Conservation (phyloP, 345 rosid genomes). For the Brassica carinata region DNA sequence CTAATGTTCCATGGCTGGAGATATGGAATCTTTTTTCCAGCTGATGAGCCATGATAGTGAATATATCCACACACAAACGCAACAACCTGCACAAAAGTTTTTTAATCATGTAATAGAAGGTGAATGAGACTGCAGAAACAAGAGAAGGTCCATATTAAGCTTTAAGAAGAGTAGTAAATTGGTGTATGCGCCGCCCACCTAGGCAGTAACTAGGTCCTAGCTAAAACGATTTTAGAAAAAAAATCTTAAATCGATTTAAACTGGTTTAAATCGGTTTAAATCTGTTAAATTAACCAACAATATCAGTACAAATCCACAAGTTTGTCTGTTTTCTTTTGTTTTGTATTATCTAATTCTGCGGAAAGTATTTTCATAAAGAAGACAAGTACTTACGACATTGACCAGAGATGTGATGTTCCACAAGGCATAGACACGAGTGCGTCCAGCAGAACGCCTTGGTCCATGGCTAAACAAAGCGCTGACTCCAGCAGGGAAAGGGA, state of each 20-base stretch:
- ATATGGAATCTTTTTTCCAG: conserved; percentile 58
- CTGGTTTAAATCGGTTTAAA: no score
- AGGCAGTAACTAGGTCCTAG: no score
- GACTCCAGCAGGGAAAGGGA: conserved; percentile 92
- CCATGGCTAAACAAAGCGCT: conserved; percentile 92
- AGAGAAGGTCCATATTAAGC: background rate
- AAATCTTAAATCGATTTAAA: no score
- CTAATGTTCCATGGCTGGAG: conserved; percentile 94
- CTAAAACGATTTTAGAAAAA: no score
- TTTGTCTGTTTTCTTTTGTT: no score
- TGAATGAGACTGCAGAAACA: conserved; percentile 6
- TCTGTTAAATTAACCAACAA: no score
- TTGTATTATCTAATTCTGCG: no score
- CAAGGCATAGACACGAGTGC: conserved; percentile 80
- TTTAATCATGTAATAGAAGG: conserved; percentile 1
- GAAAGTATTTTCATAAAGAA: background rate
- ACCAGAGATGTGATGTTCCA: conserved; percentile 82
- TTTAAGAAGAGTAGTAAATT: no score
- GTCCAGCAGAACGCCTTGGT: conserved; percentile 82
- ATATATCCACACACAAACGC: conserved; percentile 76
- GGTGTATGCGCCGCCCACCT: no score
- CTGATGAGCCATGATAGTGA: conserved; percentile 60
- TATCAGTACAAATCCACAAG: no score
- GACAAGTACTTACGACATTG: conserved; percentile 68
- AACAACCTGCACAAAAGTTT: conserved; percentile 48